Evolutionary conservation across 257 asterid species (phyloP), one percentile per base, ranked within the genome.

Genomic region (Solanum rostratum): DNA sequence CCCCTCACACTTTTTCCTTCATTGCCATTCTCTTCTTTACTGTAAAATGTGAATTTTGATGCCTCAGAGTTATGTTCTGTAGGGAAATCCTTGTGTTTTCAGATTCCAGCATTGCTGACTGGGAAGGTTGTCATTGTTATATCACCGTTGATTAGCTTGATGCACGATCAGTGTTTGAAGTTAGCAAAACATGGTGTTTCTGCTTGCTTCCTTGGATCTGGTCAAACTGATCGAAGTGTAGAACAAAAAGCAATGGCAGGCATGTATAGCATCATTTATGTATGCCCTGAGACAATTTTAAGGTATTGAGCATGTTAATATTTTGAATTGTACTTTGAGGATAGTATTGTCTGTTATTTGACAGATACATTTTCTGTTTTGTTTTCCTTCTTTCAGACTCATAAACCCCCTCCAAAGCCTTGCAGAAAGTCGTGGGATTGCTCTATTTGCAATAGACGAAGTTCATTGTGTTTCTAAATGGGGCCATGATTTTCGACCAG

Each of bases 401-500:
- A 89, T 89, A 37, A 71, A 84, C 59, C 90, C 95, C 68, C 92
- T 93, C 84, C 95, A 93, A 86, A 87, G 84, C 84, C 94, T 94
- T 33, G 96, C 97, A 7, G 95, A 91, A 88, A 74, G 85, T 80
- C 94, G 88, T 76, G 98, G 98, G 84, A 93, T 94, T 85, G 95
- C 95, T 81, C 86, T 92, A 37, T 91, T 94, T 84, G 98, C 98
- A 57, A 88, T 94, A 18, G 97, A 93, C 85, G 98, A 94, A 90
- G 98, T 88, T 78, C 95, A 94, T 83, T 94, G 98, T 88, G 94
- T 94, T 90, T 94, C 98, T 65, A 92, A 92, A 90, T 94, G 98
- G 98, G 97, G 98, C 85, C 98, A 94, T 88, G 97, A 93, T 90
- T 94, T 94, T 88, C 94, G 97, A 90, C 97, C 98, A 66, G 97